phyloP scores from a whole-genome alignment of 768 basidiomycete species.

The Tylopilus intermedius region DNA sequence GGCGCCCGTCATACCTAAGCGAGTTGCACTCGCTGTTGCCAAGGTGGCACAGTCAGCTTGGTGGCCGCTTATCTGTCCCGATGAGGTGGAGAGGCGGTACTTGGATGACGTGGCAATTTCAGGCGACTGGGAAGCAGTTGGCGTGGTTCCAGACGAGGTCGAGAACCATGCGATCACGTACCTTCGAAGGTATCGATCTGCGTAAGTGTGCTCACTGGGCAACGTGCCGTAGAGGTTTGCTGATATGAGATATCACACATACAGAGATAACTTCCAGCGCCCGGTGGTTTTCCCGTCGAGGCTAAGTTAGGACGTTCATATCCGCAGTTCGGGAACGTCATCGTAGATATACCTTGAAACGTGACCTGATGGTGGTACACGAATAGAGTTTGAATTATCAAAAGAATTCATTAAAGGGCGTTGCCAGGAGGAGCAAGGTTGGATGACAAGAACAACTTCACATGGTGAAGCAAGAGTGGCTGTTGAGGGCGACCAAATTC shows the following conservation, averaged over 20 bases:
- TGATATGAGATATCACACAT: slow-evolving; percentile 7
- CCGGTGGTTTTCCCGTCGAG: slow-evolving; percentile 62
- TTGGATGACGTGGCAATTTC: slow-evolving; percentile 71
- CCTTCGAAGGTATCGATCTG: slow-evolving; percentile 81
- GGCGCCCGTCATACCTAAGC: slow-evolving; percentile 74
- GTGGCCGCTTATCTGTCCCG: slow-evolving; percentile 91
- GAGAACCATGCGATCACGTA: slow-evolving; percentile 88
- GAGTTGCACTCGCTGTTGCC: slow-evolving; percentile 59
- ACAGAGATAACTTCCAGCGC: slow-evolving; percentile 62
- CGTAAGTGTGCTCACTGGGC: slow-evolving; percentile 52
- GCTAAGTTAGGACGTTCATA: slow-evolving; percentile 30
- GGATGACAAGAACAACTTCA: slow-evolving; percentile 12
- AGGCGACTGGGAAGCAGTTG: slow-evolving; percentile 81
- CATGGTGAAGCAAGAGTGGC: slow-evolving; percentile 16
- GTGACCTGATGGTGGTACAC: slow-evolving; percentile 15
- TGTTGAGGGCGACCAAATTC: slow-evolving; percentile 24
- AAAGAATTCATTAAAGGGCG: slow-evolving; percentile 22
- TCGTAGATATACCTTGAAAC: slow-evolving; percentile 6
- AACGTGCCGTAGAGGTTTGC: slow-evolving; percentile 3
- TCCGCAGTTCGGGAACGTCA: slow-evolving; percentile 26
- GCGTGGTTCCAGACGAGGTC: slow-evolving; percentile 76
- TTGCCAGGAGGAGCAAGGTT: slow-evolving; percentile 28
- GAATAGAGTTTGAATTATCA: slow-evolving; percentile 23
- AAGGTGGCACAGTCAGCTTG: slow-evolving; percentile 61
- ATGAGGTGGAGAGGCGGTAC: slow-evolving; percentile 85